Base-by-base conservation (phyloP, 495 filamentous ascomycete genomes). In the Hyaloscypha variabilis region DNA sequence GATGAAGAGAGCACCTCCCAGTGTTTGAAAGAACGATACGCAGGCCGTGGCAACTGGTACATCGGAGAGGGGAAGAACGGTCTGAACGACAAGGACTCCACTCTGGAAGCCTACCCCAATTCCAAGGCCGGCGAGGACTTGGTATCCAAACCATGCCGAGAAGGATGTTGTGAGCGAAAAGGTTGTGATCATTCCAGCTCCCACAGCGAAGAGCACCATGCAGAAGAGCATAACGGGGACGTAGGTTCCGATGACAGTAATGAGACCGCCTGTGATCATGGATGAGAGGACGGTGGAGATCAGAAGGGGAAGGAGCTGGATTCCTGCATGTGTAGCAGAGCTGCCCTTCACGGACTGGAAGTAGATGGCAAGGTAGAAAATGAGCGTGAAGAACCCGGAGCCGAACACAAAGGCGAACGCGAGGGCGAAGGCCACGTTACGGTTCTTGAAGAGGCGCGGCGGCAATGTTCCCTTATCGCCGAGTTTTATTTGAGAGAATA, bases 351-450 rank as follows among this genome's bases (percentile, higher is more conserved):
- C 88, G 10, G 90, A 85, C 71, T 97, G 93, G 81, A 97, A 96
- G 89, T 90, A 97, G 68, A 96, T 90, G 0, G 93, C 92, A n/a
- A 96, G 76, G 81, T 90, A 89, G 75, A 87, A 92, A 28, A 89
- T 74, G 2, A 87, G 73, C 10, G 89, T 76, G 64, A 95, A 87
- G 78, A 92, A 92, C 0, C 82, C 75, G 24, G 82, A 84, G 23
- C 88, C 88, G 11, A 90, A 64, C 67, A 77, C 78, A 67, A 87
- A 80, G 90, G 69, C 69, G 29, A 73, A 77, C 21, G 81, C 57
- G 62, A 84, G 79, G 1, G 80, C 82, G 53, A 73, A 79, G 8
- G 79, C 66, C 19, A 88, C 75, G 63, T 84, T 84, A 6, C 86
- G 79, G 58, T 84, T 78, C 60, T 76, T 81, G 73, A 89, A 80